Percentiles rank a stretch among this genome's conserved stretches.
Evolutionary conservation across 2,329 filamentous ascomycete genomes (phyloP).

Genomic region (Fusarium sp.): DNA sequence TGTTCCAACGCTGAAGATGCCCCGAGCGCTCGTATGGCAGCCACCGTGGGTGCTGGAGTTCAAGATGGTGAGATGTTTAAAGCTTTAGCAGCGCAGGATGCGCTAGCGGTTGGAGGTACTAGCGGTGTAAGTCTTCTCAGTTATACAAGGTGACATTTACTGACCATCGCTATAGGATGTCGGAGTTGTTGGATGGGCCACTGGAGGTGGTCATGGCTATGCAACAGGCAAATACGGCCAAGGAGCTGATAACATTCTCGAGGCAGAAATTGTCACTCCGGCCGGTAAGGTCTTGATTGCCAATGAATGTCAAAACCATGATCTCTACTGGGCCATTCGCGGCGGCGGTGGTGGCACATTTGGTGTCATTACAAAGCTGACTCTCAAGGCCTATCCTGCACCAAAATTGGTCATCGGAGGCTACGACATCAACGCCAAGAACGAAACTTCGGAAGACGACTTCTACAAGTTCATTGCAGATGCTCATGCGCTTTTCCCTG

Average conservation of each 20-base stretch:
- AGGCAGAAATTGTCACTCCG: neutral
- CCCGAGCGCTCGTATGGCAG: neutral
- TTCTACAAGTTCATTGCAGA: neutral
- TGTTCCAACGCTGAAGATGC: neutral
- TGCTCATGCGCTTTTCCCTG: neutral
- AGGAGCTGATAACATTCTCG: slow-evolving; percentile 1
- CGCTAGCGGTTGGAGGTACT: neutral
- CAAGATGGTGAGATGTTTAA: neutral
- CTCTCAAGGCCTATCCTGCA: neutral
- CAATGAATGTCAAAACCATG: neutral
- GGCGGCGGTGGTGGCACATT: slow-evolving; percentile 7
- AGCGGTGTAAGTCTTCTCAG: neutral
- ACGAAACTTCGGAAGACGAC: rapidly evolving
- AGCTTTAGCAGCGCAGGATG: neutral
- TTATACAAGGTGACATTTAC: rapidly evolving
- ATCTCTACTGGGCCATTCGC: slow-evolving; percentile 2
- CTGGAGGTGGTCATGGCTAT: neutral
- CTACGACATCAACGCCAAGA: neutral
- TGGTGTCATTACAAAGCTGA: slow-evolving; percentile 6
- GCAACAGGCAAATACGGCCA: neutral
- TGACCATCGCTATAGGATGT: neutral
- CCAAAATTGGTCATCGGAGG: neutral
- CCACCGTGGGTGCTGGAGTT: neutral
- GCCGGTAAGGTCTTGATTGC: neutral
- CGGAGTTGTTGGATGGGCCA: neutral